These are phyloP conservation scores for Paramecium biaurelia DNA, from an alignment of 73 alveolate genomes.

Conservation along the genomic window DNA sequence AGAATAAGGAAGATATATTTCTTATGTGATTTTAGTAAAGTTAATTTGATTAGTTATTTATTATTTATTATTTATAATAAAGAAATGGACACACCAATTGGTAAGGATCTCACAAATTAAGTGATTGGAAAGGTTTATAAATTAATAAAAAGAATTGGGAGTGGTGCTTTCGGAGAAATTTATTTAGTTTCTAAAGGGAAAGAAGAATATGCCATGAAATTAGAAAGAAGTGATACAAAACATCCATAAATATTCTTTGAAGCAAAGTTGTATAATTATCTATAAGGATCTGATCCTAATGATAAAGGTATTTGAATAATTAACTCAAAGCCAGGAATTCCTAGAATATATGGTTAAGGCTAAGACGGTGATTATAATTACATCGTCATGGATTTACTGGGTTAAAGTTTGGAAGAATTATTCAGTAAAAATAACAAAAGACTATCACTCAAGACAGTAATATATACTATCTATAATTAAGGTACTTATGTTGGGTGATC, in stretches of 20 bases:
- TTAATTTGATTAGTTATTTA: neutral
- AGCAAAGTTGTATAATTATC: constrained; percentile 57
- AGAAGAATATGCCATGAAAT: constrained; percentile 77
- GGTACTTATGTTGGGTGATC: constrained; percentile 60
- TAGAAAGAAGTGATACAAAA: constrained; percentile 69
- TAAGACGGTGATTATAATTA: constrained; percentile 79
- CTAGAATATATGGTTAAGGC: constrained; percentile 63
- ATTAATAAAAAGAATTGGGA: constrained; percentile 75
- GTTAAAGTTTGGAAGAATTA: constrained; percentile 88
- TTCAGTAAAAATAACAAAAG: constrained; percentile 70
- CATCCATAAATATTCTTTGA: constrained; percentile 67
- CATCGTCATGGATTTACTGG: constrained; percentile 90
- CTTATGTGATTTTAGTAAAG: neutral
- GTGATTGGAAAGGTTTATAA: constrained; percentile 77
- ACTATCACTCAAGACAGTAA: constrained; percentile 53
- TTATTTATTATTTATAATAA: neutral
- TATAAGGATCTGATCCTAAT: constrained; percentile 55
- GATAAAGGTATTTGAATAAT: constrained; percentile 43
- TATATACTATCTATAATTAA: constrained; percentile 5
- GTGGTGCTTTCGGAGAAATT: constrained; percentile 91
- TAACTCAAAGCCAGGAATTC: constrained; percentile 59
- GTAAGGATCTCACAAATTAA: constrained; percentile 35
- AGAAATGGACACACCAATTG: constrained; percentile 46
- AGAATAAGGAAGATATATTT: no score
- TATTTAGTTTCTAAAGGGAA: constrained; percentile 64